These are phyloP conservation scores for Artemisia annua DNA, from an alignment of 129 eudicot species.

Conservation along the genomic window DNA sequence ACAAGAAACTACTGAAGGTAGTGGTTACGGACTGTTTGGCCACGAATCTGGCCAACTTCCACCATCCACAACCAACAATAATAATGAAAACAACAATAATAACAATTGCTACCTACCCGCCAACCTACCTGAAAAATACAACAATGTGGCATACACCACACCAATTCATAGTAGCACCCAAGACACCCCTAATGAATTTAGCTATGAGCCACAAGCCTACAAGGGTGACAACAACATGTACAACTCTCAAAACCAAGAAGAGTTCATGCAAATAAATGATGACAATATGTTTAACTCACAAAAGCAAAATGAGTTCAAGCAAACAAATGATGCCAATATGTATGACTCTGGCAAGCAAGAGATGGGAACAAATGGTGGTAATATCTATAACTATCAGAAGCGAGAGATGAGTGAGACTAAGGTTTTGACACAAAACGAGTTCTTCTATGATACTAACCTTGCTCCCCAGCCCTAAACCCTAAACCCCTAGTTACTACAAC, in stretches of 20 bases:
- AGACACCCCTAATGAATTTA: too few relatives aligned
- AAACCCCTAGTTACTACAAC: too few relatives aligned
- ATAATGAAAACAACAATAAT: too few relatives aligned
- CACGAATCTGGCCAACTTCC: constrained; percentile 67
- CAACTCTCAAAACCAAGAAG: constrained; percentile 32
- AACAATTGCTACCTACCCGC: constrained; percentile 19
- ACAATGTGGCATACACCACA: constrained; percentile 41
- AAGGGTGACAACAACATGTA: constrained; percentile 34
- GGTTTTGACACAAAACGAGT: constrained; percentile 45
- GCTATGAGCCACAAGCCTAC: constrained; percentile 16
- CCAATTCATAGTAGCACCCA: constrained; percentile 17
- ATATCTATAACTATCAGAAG: constrained; percentile 27
- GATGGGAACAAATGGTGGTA: constrained; percentile 7
- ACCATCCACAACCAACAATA: constrained; percentile 45
- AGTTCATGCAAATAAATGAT: too few relatives aligned
- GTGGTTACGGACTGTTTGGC: constrained; percentile 66
- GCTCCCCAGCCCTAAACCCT: too few relatives aligned
- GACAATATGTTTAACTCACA: too few relatives aligned
- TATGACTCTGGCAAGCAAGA: constrained; percentile 22
- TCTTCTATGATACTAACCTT: constrained; percentile 30
- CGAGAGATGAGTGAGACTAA: constrained; percentile 40
- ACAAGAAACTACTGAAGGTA: constrained; percentile 14
- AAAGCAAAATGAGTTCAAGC: too few relatives aligned
- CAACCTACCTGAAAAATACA: constrained; percentile 42
- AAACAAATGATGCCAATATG: constrained; percentile 15